phyloP scores from a whole-genome alignment of 108 stramenopile species.

The Asterionellopsis glacialis region DNA sequence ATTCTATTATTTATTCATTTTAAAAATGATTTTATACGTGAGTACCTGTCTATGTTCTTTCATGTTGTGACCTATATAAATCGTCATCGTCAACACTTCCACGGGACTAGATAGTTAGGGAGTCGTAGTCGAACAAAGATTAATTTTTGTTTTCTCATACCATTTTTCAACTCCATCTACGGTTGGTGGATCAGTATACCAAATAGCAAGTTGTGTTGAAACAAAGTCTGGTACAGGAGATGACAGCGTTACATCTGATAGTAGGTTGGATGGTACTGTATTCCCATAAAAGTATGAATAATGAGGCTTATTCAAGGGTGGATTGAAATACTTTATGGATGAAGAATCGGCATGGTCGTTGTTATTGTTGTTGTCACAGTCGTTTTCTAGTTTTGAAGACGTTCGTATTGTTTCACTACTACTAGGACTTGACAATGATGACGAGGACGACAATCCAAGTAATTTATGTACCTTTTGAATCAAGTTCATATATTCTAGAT shows the following conservation, averaged over 20 bases:
- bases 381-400: too few relatives aligned
- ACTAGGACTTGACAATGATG: slow-evolving; percentile 3
- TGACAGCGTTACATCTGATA: slow-evolving; percentile 6
- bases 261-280: slow-evolving; percentile 7
- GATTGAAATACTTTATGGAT: slow-evolving; percentile 8
- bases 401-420: neutral
- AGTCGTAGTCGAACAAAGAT: slow-evolving; percentile 1
- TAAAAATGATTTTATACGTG: neutral
- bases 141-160: slow-evolving; percentile 2
- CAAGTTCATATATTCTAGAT: slow-evolving; percentile 5
- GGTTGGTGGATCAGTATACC: slow-evolving; percentile 22
- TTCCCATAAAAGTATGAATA: slow-evolving; percentile 26
- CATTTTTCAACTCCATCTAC: slow-evolving; percentile 26
- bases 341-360: too few relatives aligned
- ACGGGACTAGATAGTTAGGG: neutral
- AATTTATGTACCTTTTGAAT: neutral
- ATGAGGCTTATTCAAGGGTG: slow-evolving; percentile 23
- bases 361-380: too few relatives aligned
- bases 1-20: neutral
- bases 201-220: slow-evolving; percentile 16
- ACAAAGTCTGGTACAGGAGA: slow-evolving; percentile 11
- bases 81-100: too few relatives aligned
- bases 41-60: neutral
- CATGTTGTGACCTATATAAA: neutral
- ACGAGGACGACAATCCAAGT: too few relatives aligned